Evolutionary conservation across 2,329 filamentous ascomycete genomes (phyloP).

Genomic region (Tolypocladium inflatum): DNA sequence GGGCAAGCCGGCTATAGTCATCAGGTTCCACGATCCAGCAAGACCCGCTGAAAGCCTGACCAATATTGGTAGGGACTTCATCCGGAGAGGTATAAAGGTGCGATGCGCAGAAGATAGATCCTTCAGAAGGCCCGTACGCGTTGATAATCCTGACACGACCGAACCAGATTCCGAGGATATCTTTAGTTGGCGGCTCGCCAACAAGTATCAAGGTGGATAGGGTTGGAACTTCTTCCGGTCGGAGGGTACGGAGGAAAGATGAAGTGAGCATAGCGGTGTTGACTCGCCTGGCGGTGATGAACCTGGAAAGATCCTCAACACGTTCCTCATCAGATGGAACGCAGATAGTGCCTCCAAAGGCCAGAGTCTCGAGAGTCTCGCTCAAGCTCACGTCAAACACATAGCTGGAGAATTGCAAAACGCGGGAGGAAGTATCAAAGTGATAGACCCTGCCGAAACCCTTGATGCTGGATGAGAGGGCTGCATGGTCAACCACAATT

Average conservation of each 20-base stretch:
- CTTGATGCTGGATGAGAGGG: neutral
- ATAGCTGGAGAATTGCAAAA: slow-evolving; percentile 5
- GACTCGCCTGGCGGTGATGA: neutral
- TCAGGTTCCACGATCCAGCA: neutral
- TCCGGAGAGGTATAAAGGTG: neutral
- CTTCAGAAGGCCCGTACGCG: neutral
- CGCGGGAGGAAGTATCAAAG: neutral
- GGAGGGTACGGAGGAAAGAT: neutral
- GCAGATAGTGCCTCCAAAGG: slow-evolving; percentile 4
- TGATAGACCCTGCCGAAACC: neutral
- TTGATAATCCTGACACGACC: neutral
- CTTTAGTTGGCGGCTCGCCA: slow-evolving; percentile 2
- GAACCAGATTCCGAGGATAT: neutral
- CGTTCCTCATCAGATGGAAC: slow-evolving; percentile 2
- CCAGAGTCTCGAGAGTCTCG: slow-evolving; percentile 4
- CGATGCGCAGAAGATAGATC: neutral
- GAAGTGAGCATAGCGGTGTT: slow-evolving; percentile 3
- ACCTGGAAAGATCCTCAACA: neutral
- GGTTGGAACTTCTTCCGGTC: neutral
- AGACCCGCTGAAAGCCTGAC: neutral
- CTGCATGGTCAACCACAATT: slow-evolving; percentile 1
- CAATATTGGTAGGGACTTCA: neutral
- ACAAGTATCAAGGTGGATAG: slow-evolving; percentile 1
- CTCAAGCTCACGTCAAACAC: slow-evolving; percentile 4
- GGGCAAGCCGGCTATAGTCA: neutral